Conservation (phyloP, 2,329 filamentous ascomycete genomes). For the Dactylellina parvicollis region DNA sequence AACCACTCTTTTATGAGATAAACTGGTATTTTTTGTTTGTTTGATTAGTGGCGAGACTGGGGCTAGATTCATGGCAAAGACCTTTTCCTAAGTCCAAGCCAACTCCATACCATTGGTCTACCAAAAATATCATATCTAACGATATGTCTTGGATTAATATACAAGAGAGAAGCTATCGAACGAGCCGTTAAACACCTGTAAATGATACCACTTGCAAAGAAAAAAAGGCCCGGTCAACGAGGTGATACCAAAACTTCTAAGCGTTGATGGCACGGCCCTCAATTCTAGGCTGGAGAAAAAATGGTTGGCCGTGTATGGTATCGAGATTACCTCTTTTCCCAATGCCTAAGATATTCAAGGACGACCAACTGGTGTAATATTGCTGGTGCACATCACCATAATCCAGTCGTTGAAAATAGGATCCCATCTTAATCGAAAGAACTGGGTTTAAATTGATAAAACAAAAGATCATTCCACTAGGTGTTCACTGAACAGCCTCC, state of each 20-base stretch:
- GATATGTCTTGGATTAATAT: conserved; percentile 6
- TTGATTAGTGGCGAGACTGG: too few relatives aligned
- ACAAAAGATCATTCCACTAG: too few relatives aligned
- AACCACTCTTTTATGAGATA: background rate
- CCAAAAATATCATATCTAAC: background rate
- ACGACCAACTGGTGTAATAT: too few relatives aligned
- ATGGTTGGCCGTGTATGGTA: too few relatives aligned
- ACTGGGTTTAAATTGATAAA: background rate
- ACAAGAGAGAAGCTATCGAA: conserved; percentile 11
- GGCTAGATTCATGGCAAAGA: too few relatives aligned
- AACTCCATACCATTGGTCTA: too few relatives aligned
- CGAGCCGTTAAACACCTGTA: conserved; percentile 20
- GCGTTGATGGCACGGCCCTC: background rate
- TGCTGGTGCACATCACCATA: too few relatives aligned
- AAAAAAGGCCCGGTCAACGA: background rate
- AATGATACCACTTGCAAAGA: conserved; percentile 28
- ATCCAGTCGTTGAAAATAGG: background rate
- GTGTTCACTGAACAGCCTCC: conserved; percentile 14
- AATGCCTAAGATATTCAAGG: too few relatives aligned
- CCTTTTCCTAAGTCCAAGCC: too few relatives aligned
- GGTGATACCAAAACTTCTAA: background rate
- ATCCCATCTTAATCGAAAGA: background rate
- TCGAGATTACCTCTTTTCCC: too few relatives aligned
- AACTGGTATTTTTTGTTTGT: too few relatives aligned
- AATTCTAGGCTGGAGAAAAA: too few relatives aligned